Evolutionary conservation across 1,284 basidiomycete genomes (phyloP), one percentile per base, ranked within the genome.

Genomic region (Cutaneotrichosporon cavernicola): DNA sequence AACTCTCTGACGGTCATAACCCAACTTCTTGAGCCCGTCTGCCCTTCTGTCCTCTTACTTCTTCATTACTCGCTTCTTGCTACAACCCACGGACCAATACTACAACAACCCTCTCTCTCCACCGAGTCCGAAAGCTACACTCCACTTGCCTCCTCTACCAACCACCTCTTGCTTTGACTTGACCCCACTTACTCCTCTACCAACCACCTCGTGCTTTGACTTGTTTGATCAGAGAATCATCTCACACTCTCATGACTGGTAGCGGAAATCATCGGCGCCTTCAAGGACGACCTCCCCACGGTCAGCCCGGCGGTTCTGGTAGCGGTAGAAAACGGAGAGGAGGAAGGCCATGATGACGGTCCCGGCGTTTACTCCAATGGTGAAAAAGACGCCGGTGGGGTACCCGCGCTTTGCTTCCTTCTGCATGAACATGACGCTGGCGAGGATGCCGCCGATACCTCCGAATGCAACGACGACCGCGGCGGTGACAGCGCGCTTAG

Each of bases 401-500:
- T 67, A 69, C 2, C 65, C 67, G 13, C 46, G 31, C 5, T 8
- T 18, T 8, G 51, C 51, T 36, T 69, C 68, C 65, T 69, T 63
- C 40, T 67, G 53, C 36, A 63, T 56, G 63, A 69, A 69, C 10
- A 62, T 30, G 40, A 66, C 63, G 2, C 59, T 50, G 21, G 68
- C 51, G 43, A 69, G 30, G 50, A 69, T 69, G 30, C 68, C 68
- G 47, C 68, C 68, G 31, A 69, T 58, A 31, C 68, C 65, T n/a
- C 68, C 68, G 50, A 52, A 58, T 18, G 65, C 68, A 43, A 69
- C 64, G 46, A 67, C 55, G 46, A 67, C 36, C 1, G 64, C 63
- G 21, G 61, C 58, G 30, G 65, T 58, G 36, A 79, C 76, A 21
- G 73, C 70, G 43, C 72, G 68, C 66, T 82, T 82, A 32, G 75